Conservation (phyloP, 306 rosid genomes). For the Quercus agrifolia region DNA sequence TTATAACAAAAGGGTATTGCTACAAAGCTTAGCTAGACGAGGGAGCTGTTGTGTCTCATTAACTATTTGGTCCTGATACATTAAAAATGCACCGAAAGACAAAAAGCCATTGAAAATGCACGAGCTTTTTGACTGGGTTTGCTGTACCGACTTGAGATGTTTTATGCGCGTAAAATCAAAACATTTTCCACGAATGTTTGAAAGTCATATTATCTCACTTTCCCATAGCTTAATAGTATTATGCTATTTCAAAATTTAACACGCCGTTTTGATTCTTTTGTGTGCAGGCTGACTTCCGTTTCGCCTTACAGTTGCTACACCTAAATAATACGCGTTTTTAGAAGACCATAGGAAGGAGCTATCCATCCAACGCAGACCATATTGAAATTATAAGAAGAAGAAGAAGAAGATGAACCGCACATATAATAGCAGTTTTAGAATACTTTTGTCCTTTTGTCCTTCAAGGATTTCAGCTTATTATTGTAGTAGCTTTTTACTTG, state of each 20-base stretch:
- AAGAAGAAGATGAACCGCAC: neutral
- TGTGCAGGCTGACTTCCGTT: slow-evolving; percentile 19
- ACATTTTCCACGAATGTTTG: too few relatives aligned
- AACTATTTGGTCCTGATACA: too few relatives aligned
- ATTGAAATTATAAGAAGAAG: neutral
- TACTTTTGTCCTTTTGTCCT: neutral
- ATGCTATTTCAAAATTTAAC: neutral
- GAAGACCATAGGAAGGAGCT: neutral
- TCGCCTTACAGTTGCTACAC: slow-evolving; percentile 22
- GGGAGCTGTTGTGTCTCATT: too few relatives aligned
- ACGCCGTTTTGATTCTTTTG: neutral
- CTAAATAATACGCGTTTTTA: neutral
- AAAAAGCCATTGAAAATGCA: neutral
- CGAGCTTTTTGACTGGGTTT: neutral
- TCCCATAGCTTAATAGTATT: too few relatives aligned
- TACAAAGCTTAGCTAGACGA: too few relatives aligned
- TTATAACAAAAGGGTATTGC: slow-evolving; percentile 10
- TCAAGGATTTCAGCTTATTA: neutral
- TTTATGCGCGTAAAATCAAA: neutral
- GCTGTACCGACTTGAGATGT: neutral
- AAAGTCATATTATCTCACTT: too few relatives aligned
- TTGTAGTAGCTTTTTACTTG: neutral
- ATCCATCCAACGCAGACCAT: too few relatives aligned
- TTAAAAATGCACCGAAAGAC: too few relatives aligned
- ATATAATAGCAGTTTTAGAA: neutral